Percentiles rank a stretch among this genome's conserved stretches.
Evolutionary conservation across 805 yeast genomes (phyloP).

Genomic region (Nakazawaea anatomiae): DNA sequence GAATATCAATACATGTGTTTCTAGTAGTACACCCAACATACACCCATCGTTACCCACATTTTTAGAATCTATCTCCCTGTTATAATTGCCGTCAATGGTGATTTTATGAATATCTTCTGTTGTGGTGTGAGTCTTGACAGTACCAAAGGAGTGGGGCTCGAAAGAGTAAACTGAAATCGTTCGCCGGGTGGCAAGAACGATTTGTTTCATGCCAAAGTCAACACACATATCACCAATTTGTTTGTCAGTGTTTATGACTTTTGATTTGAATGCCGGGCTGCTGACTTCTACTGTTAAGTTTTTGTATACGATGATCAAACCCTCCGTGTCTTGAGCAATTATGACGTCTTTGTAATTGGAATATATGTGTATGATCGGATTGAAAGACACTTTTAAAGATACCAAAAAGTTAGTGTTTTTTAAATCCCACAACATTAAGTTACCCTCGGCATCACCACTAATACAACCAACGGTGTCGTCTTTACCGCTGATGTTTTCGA

Average conservation of each 20-base stretch:
- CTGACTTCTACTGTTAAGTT: conserved; percentile 11
- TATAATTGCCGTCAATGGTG: not conserved
- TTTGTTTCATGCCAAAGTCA: conserved; percentile 25
- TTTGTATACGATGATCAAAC: conserved; percentile 17
- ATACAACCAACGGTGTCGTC: conserved; percentile 23
- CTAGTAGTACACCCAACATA: conserved; percentile 30
- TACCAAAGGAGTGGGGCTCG: not conserved
- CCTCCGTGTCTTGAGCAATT: conserved; percentile 15
- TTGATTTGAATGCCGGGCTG: conserved; percentile 8
- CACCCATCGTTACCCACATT: conserved; percentile 36
- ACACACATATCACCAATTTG: conserved; percentile 15
- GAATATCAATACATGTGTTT: conserved; percentile 34
- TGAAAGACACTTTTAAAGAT: conserved; percentile 10
- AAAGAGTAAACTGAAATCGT: not conserved
- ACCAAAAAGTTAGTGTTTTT: conserved; percentile 14
- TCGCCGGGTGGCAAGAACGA: conserved; percentile 15
- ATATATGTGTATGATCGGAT: conserved; percentile 18
- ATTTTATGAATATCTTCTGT: not conserved
- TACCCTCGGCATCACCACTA: conserved; percentile 24
- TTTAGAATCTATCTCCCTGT: conserved; percentile 11
- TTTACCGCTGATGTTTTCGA: conserved; percentile 16
- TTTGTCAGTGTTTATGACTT: not conserved
- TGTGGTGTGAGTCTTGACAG: not conserved
- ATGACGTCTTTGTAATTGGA: conserved; percentile 23
- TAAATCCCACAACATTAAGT: conserved; percentile 26